These are phyloP conservation scores for Neurospora sp. DNA, from an alignment of 495 filamentous ascomycete genomes.

Conservation along the genomic window DNA sequence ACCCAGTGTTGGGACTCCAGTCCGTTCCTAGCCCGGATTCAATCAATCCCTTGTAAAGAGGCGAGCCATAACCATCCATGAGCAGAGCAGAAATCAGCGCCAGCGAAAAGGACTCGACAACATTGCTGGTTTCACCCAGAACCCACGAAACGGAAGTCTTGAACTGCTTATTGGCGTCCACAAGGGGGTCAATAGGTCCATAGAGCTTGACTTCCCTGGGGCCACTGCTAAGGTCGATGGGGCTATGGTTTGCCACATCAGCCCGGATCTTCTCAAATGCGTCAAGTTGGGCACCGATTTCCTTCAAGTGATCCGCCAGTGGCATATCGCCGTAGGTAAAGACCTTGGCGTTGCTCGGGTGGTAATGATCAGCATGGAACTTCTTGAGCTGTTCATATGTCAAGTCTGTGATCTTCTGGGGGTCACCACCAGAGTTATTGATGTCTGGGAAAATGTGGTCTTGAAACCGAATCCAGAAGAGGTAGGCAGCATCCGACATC, in stretches of 20 bases:
- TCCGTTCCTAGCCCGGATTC: slow-evolving; percentile 86
- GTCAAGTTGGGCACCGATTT: slow-evolving; percentile 62
- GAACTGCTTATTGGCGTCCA: slow-evolving; percentile 74
- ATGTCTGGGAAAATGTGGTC: slow-evolving; percentile 89
- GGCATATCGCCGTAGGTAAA: slow-evolving; percentile 95
- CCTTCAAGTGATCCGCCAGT: slow-evolving; percentile 63
- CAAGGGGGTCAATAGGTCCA: slow-evolving; percentile 82
- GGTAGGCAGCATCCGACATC: slow-evolving; percentile 93
- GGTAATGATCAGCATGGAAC: slow-evolving; percentile 87
- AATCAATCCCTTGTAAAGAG: slow-evolving; percentile 81
- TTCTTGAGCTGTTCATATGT: slow-evolving; percentile 76
- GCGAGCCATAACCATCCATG: slow-evolving; percentile 89
- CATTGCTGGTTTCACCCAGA: slow-evolving; percentile 68
- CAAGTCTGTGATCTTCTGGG: slow-evolving; percentile 88
- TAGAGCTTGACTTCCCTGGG: slow-evolving; percentile 58
- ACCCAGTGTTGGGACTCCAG: slow-evolving; percentile 89
- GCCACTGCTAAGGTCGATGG: slow-evolving; percentile 59
- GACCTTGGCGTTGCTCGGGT: slow-evolving; percentile 91
- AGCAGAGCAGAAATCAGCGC: slow-evolving; percentile 71
- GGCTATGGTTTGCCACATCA: slow-evolving; percentile 63
- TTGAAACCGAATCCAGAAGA: slow-evolving; percentile 89
- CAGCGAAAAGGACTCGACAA: slow-evolving; percentile 78
- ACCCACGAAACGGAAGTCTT: slow-evolving; percentile 94
- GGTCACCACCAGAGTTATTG: slow-evolving; percentile 94
- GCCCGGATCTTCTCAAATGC: slow-evolving; percentile 57